Conservation (phyloP, 495 filamentous ascomycete species). For the Aspergillus ostianus region DNA sequence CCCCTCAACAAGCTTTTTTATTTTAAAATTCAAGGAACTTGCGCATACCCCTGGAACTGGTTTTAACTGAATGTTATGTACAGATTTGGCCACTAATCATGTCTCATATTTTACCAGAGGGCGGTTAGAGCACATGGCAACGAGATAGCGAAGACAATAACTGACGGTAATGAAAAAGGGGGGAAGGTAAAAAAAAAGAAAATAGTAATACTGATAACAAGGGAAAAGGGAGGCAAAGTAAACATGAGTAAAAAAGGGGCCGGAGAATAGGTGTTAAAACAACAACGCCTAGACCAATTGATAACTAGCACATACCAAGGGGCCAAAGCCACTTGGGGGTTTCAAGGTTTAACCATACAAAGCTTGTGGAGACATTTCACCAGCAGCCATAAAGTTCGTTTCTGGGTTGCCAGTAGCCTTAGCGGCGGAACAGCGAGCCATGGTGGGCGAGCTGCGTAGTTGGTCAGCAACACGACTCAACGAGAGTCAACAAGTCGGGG, state of each 20-base stretch:
- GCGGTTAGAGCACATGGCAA: conserved; percentile 10
- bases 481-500: conserved; percentile 35
- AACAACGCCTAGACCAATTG: conserved; percentile 44
- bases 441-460: conserved; percentile 76
- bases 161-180: conserved; percentile 6
- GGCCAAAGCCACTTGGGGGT: conserved; percentile 27
- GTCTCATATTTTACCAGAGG: conserved; percentile 25
- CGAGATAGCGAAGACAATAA: conserved; percentile 27
- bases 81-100: conserved; percentile 36
- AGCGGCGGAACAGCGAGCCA: conserved; percentile 90
- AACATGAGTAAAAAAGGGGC: conserved; percentile 11
- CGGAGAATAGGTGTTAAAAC: conserved; percentile 39
- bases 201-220: conserved; percentile 15
- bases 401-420: conserved; percentile 68
- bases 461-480: not conserved
- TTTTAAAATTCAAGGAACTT: not conserved
- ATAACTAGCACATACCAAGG: conserved; percentile 17
- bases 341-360: conserved; percentile 38
- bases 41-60: conserved; percentile 1
- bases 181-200: conserved; percentile 7
- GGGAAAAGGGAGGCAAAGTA: conserved; percentile 14
- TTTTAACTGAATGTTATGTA: conserved; percentile 44
- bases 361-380: conserved; percentile 55
- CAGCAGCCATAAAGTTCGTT: conserved; percentile 85
- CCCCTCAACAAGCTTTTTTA: not conserved